These are phyloP conservation scores for Ganoderma boninense DNA, from an alignment of 1,284 basidiomycete species.

Conservation along the genomic window DNA sequence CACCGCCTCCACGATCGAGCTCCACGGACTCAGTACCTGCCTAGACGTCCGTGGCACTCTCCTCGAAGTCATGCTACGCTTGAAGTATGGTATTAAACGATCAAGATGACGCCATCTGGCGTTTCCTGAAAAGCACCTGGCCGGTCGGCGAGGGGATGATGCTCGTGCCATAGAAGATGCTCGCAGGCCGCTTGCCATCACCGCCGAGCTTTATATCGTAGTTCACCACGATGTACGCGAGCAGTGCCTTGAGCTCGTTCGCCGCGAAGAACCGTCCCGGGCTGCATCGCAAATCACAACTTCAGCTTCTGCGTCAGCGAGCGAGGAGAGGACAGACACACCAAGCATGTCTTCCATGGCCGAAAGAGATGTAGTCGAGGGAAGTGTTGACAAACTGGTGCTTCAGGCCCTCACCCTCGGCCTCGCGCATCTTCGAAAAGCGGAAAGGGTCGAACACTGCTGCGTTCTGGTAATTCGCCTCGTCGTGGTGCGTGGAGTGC, in stretches of 20 bases:
- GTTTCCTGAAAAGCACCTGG: conserved; percentile 21
- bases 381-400: conserved; percentile 46
- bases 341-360: conserved; percentile 38
- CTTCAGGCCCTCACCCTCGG: conserved; percentile 28
- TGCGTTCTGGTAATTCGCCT: conserved; percentile 49
- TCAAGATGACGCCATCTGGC: not conserved
- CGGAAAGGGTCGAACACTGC: conserved; percentile 53
- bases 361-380: conserved; percentile 35
- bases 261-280: conserved; percentile 57
- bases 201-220: conserved; percentile 46
- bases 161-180: not conserved
- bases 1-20: too few relatives aligned
- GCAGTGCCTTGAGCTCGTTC: conserved; percentile 53
- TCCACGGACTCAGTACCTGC: too few relatives aligned
- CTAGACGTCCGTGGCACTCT: too few relatives aligned
- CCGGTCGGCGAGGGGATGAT: conserved; percentile 10
- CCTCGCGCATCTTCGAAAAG: conserved; percentile 50
- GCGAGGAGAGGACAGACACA: conserved; percentile 11
- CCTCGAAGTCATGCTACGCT: too few relatives aligned
- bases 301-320: not conserved
- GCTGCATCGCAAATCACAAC: conserved; percentile 26
- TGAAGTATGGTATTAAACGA: too few relatives aligned
- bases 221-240: conserved; percentile 51
- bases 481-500: conserved; percentile 49
- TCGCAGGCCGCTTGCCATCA: conserved; percentile 14